Percentiles rank a stretch among this genome's conserved stretches.
Evolutionary conservation across 2,329 filamentous ascomycete genomes (phyloP).

Genomic region (Apiospora malaysiana): DNA sequence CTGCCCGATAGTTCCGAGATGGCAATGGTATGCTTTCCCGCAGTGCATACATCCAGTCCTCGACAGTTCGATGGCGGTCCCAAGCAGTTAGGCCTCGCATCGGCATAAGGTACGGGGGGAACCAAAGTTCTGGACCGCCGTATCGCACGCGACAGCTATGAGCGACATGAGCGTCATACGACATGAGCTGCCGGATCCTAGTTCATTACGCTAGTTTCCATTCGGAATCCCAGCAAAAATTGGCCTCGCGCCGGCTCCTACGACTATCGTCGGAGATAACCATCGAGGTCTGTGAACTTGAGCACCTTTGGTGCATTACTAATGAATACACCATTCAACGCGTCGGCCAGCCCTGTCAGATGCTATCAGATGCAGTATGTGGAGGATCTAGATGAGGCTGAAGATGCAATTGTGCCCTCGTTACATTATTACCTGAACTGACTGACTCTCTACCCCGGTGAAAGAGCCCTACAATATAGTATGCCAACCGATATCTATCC

Average conservation of each 20-base stretch:
- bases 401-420: slow-evolving; percentile 6
- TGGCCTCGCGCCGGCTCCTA: not conserved
- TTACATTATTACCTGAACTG: slow-evolving; percentile 15
- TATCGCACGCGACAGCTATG: not conserved
- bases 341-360: not conserved
- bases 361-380: not conserved
- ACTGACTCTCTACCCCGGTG: not conserved
- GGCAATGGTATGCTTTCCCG: not conserved
- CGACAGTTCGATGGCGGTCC: not conserved
- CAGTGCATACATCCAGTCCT: not conserved
- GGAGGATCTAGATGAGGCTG: not conserved
- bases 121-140: not conserved
- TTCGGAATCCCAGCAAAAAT: not conserved
- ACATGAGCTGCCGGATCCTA: not conserved
- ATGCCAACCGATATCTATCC: not conserved
- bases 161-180: slow-evolving; percentile 13
- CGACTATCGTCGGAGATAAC: slow-evolving; percentile 6
- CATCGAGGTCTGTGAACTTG: not conserved
- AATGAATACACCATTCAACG: not conserved
- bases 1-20: not conserved
- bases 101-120: not conserved
- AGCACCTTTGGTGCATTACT: slow-evolving; percentile 3
- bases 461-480: not conserved
- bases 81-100: slow-evolving; percentile 10
- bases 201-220: not conserved